Conservation (phyloP, 768 basidiomycete genomes). For the Cubamyces sp. region DNA sequence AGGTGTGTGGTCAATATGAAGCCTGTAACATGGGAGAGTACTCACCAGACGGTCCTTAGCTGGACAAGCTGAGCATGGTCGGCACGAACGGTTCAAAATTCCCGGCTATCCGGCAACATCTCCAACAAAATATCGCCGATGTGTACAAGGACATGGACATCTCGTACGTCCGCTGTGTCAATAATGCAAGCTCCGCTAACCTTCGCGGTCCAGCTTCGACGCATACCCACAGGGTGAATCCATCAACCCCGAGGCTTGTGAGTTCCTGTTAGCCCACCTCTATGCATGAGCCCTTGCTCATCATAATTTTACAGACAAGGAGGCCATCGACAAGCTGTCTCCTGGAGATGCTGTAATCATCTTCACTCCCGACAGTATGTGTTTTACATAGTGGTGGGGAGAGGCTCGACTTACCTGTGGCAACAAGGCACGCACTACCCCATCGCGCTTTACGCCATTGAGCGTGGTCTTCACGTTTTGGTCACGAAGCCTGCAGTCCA, state of each 20-base stretch:
- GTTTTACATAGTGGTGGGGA: not conserved
- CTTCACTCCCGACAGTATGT: conserved; percentile 88
- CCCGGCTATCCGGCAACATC: conserved; percentile 80
- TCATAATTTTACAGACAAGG: conserved; percentile 61
- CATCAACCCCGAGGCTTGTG: conserved; percentile 82
- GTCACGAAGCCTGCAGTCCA: conserved; percentile 94
- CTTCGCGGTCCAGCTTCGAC: conserved; percentile 58
- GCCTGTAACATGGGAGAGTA: not conserved
- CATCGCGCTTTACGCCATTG: conserved; percentile 86
- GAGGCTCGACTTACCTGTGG: not conserved
- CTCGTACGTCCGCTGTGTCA: conserved; percentile 50
- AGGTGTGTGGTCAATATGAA: conserved; percentile 46
- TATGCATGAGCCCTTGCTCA: not conserved
- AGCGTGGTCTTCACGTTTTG: conserved; percentile 84
- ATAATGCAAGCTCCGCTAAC: not conserved
- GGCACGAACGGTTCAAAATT: conserved; percentile 89
- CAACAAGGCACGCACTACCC: conserved; percentile 76
- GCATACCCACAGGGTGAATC: conserved; percentile 74
- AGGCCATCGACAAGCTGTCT: conserved; percentile 74
- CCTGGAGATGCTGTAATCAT: conserved; percentile 90
- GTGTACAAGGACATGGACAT: conserved; percentile 90
- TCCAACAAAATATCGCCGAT: conserved; percentile 78
- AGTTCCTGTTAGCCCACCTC: conserved; percentile 35
- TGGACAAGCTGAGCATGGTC: conserved; percentile 81
- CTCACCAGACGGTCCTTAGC: conserved; percentile 40